Evolutionary conservation across 257 asterid species (phyloP).

Genomic region (Solanum verrucosum): DNA sequence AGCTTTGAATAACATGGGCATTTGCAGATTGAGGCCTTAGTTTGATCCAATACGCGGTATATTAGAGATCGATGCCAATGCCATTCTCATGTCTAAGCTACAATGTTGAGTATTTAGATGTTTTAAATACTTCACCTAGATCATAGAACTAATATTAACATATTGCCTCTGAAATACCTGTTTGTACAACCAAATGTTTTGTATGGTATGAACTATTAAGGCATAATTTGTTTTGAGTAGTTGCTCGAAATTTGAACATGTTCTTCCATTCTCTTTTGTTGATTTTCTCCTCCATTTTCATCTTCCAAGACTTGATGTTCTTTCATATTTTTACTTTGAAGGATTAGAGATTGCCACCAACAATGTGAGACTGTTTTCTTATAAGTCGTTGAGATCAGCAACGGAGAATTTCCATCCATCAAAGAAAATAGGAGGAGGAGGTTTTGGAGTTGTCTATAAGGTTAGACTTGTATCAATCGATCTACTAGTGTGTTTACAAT

Average conservation of each 20-base stretch:
- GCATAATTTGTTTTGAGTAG: not conserved
- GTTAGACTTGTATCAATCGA: constrained; percentile 13
- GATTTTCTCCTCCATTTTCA: not conserved
- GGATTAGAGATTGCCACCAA: constrained; percentile 39
- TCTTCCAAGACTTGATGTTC: not conserved
- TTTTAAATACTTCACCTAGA: not conserved
- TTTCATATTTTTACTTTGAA: not conserved
- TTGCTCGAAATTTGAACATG: not conserved
- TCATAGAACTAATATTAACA: not conserved
- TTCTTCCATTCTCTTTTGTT: not conserved
- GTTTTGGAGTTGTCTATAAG: constrained; percentile 71
- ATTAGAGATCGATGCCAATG: not conserved
- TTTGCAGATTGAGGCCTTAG: not conserved
- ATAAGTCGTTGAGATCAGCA: constrained; percentile 58
- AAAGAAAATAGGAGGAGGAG: constrained; percentile 75
- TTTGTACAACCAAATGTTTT: not conserved
- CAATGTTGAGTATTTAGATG: not conserved
- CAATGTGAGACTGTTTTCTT: constrained; percentile 49
- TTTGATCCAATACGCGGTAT: not conserved
- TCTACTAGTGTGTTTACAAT: not conserved
- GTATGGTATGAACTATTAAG: not conserved
- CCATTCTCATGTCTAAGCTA: not conserved
- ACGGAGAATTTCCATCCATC: constrained; percentile 54
- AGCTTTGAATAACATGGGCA: not conserved
- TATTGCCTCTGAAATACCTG: not conserved